Evolutionary conservation across 441 rosid genomes (phyloP), one percentile per base, ranked within the genome.

Genomic region (Geranium incanum): DNA sequence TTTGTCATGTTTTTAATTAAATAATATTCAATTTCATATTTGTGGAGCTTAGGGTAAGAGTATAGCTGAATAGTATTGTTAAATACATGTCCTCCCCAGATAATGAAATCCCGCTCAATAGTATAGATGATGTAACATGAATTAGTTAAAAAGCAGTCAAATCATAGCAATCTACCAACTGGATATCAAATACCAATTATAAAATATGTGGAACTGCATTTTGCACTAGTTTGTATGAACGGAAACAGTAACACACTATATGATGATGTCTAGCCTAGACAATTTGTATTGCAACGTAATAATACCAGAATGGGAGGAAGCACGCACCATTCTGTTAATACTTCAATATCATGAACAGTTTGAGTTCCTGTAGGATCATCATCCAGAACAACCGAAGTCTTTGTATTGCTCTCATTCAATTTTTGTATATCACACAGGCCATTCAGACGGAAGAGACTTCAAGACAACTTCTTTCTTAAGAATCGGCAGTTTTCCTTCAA

Each of bases 301-400:
- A 75, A 69, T 28, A 9, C 5, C 23, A 67, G 2, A 69, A 57
- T 36, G 70, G 45, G 19, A 45, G 50, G 1, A 69, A 23, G 73
- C 39, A 76, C 87, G 84, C 75, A 95, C 97, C 99, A 95, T 89
- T 95, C 99, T 59, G 97, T 95, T 75, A 95, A 80, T 72, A 95
- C 99, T 84, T 95, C 99, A 74, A 90, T 88, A 55, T 86, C 93
- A 77, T 92, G 96, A 84, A 95, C 97, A 16, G 99, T 95, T 82
- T 95, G 99, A 67, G 99, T 95, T 81, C 99, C 97, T 33, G 99
- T 92, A 76, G 99, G 97, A 80, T 95, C 99, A 78, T 95, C 99
- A 79, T 95, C 99, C 78, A 95, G 89, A 78, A 95, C 99, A 72
- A 92, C 93, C 81, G 92, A 77, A 12, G 91, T 86, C 80, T 87